Base-by-base conservation (phyloP, 139 green algal species). In the Chlorella sp. region DNA sequence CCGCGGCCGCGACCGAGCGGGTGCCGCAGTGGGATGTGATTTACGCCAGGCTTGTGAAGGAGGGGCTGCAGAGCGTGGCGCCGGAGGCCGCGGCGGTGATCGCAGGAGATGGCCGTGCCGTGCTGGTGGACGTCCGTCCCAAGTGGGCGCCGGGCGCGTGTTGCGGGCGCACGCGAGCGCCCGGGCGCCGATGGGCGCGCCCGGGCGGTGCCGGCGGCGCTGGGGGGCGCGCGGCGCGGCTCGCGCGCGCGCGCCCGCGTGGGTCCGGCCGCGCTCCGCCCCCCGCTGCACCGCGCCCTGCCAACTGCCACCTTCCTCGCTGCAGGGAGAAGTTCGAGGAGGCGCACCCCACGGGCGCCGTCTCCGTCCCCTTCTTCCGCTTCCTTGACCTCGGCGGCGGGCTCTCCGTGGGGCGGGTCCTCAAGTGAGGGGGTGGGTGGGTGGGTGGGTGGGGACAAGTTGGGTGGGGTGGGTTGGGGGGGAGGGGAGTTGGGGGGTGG, bases 101-200 rank as follows among this genome's bases (percentile, higher is more conserved):
- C 43, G 43, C 84, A 1, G 38, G 76, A 8, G 59, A 58, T 7
- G 73, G 73, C 8, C 38, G 79, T 21, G 76, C 60, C 35, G 76
- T 88, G 7, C 75, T 88, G 23, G 58, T 88, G 42, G 83, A 88
- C 56, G 75, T 88, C 3, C 56, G 83, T 14, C 21, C 27, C 23
- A 63, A 63, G n/a, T n/a, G n/a, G n/a, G n/a, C n/a, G n/a, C n/a
- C n/a, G n/a, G n/a, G n/a, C n/a, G n/a, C n/a, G n/a, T n/a, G n/a
- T n/a, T n/a, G n/a, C n/a, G n/a, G n/a, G n/a, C n/a, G n/a, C n/a
- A n/a, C n/a, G n/a, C n/a, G n/a, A n/a, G n/a, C n/a, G n/a, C n/a
- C n/a, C n/a, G n/a, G n/a, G n/a, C n/a, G n/a, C n/a, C n/a, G n/a
- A n/a, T n/a, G n/a, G n/a, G n/a, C n/a, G n/a, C n/a, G n/a, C n/a